Evolutionary conservation across 2,329 filamentous ascomycete genomes (phyloP).

Genomic region (Fusarium hainanense): DNA sequence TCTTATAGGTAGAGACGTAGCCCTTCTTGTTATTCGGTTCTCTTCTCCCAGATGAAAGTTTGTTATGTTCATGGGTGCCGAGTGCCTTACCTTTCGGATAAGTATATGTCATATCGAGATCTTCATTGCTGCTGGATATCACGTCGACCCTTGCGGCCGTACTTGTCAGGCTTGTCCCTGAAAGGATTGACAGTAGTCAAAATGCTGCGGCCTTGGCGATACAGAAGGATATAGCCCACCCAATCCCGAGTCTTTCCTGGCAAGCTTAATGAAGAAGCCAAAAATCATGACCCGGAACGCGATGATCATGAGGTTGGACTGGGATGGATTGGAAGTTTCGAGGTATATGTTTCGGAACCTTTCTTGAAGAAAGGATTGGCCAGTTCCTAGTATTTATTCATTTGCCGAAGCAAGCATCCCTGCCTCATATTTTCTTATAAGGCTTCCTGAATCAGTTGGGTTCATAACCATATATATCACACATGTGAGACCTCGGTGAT

Average conservation of each 20-base stretch:
- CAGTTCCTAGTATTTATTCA: background rate
- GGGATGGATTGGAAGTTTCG: background rate
- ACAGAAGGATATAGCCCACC: background rate
- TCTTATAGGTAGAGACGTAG: too few species aligned
- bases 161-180: background rate
- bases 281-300: background rate
- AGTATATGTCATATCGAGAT: background rate
- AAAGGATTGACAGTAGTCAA: background rate
- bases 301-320: background rate
- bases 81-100: background rate
- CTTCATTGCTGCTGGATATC: background rate
- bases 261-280: background rate
- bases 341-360: background rate
- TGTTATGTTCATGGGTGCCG: background rate
- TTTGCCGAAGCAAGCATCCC: background rate
- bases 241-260: background rate
- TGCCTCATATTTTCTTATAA: background rate
- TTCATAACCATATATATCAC: background rate
- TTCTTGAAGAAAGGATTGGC: background rate
- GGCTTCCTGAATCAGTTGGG: background rate
- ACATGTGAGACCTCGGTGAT: slow-evolving; percentile 24
- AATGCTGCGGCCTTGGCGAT: background rate
- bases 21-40: background rate
- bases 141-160: background rate
- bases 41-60: background rate